Percentiles rank a stretch among this genome's conserved stretches.
These are phyloP conservation scores for Hypholoma fasciculare DNA, from an alignment of 768 basidiomycete genomes.

Conservation along the genomic window DNA sequence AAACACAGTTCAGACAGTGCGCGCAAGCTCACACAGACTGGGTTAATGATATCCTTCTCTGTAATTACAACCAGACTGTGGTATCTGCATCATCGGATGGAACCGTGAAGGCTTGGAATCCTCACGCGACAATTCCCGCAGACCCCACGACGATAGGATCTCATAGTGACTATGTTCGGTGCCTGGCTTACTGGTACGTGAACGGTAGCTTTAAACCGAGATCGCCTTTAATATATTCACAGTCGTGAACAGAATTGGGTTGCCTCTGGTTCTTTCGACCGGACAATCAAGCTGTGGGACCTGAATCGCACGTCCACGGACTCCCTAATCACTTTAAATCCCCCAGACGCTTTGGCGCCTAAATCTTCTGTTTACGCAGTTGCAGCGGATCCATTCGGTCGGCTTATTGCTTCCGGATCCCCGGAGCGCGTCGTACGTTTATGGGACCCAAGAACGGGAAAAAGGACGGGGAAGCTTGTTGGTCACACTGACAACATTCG, in stretches of 20 bases:
- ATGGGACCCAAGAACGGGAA: slow-evolving; percentile 92
- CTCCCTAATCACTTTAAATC: slow-evolving; percentile 64
- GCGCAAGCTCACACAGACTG: slow-evolving; percentile 92
- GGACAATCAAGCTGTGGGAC: slow-evolving; percentile 95
- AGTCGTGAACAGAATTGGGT: slow-evolving; percentile 86
- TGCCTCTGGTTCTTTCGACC: slow-evolving; percentile 92
- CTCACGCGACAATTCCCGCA: slow-evolving; percentile 59
- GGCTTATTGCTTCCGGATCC: slow-evolving; percentile 82
- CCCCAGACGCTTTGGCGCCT: slow-evolving; percentile 63
- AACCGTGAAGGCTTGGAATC: slow-evolving; percentile 91
- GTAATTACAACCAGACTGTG: slow-evolving; percentile 93
- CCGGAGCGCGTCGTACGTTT: slow-evolving; percentile 89
- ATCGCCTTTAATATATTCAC: slow-evolving; percentile 16
- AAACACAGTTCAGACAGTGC: slow-evolving; percentile 74
- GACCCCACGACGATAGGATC: slow-evolving; percentile 71
- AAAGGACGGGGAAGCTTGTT: slow-evolving; percentile 81
- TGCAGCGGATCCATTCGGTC: slow-evolving; percentile 77
- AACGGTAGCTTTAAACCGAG: background rate
- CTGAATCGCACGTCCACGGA: slow-evolving; percentile 48
- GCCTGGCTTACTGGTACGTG: slow-evolving; percentile 70
- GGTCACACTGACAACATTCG: slow-evolving; percentile 98
- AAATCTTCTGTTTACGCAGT: slow-evolving; percentile 81
- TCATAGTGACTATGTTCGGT: slow-evolving; percentile 87
- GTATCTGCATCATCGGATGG: slow-evolving; percentile 96
- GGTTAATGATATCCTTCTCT: slow-evolving; percentile 93